Evolutionary conservation across 1,284 basidiomycete genomes (phyloP).

Genomic region (Cryptococcus wingfieldii): DNA sequence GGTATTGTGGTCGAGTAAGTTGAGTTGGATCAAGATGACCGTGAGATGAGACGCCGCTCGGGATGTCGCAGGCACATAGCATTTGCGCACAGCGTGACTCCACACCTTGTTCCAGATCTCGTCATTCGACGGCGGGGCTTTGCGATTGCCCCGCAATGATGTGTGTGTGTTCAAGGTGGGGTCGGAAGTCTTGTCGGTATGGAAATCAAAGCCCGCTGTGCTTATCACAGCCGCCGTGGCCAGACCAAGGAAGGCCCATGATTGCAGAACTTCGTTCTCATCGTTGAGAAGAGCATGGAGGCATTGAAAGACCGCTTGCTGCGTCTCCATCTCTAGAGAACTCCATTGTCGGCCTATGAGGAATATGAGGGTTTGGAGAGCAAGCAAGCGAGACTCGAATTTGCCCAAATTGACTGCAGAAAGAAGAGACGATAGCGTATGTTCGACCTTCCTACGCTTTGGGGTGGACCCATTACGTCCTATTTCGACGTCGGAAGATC

Average conservation of each 20-base stretch:
- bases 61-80: slow-evolving; percentile 61
- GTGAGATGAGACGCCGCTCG: slow-evolving; percentile 78
- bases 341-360: slow-evolving; percentile 71
- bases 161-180: slow-evolving; percentile 4
- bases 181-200: no score
- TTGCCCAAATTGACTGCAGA: slow-evolving; percentile 51
- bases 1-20: slow-evolving; percentile 56
- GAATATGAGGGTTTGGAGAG: slow-evolving; percentile 77
- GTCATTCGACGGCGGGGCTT: background rate
- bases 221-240: slow-evolving; percentile 51
- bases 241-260: slow-evolving; percentile 76
- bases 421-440: slow-evolving; percentile 59
- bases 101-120: slow-evolving; percentile 68
- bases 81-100: slow-evolving; percentile 72
- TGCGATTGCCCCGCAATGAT: background rate
- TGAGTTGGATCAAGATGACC: slow-evolving; percentile 51
- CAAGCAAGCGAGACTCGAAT: slow-evolving; percentile 49
- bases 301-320: slow-evolving; percentile 55
- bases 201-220: no score
- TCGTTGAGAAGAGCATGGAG: slow-evolving; percentile 61
- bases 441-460: slow-evolving; percentile 52
- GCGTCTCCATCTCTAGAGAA: slow-evolving; percentile 57
- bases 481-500: slow-evolving; percentile 2
- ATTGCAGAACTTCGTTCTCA: slow-evolving; percentile 64
- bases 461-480: slow-evolving; percentile 10